phyloP scores from a whole-genome alignment of 1,284 basidiomycete species.

The Trametes polyzona region DNA sequence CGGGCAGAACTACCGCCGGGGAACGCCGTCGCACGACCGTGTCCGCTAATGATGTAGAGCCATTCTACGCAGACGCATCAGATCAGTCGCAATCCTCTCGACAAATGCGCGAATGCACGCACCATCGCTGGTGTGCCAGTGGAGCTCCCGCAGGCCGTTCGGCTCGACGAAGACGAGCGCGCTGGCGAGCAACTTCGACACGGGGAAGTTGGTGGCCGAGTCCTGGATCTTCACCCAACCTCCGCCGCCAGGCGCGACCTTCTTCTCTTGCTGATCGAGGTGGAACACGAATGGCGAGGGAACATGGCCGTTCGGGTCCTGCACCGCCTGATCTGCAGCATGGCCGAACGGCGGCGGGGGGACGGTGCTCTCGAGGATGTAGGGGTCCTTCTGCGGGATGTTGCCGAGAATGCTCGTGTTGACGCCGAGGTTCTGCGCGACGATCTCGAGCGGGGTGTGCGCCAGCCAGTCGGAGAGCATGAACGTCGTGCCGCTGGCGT shows the following conservation, averaged over 20 bases:
- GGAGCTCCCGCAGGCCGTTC: slow-evolving; percentile 34
- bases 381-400: slow-evolving; percentile 35
- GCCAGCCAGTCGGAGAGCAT: slow-evolving; percentile 36
- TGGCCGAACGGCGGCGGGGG: slow-evolving; percentile 29
- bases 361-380: slow-evolving; percentile 28
- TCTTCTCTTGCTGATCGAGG: slow-evolving; percentile 30
- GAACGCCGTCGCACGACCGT: slow-evolving; percentile 33
- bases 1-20: slow-evolving; percentile 30
- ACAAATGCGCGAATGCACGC: not conserved
- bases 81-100: not conserved
- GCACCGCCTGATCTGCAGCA: slow-evolving; percentile 29
- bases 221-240: slow-evolving; percentile 35
- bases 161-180: slow-evolving; percentile 34
- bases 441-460: slow-evolving; percentile 33
- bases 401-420: slow-evolving; percentile 25
- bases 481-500: slow-evolving; percentile 34
- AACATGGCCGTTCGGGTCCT: slow-evolving; percentile 33
- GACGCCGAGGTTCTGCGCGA: slow-evolving; percentile 34
- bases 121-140: slow-evolving; percentile 34
- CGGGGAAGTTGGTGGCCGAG: slow-evolving; percentile 33
- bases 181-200: slow-evolving; percentile 29
- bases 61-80: slow-evolving; percentile 24
- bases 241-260: slow-evolving; percentile 28
- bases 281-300: slow-evolving; percentile 34
- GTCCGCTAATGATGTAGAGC: slow-evolving; percentile 35